Conservation (phyloP, 163 green algal species). For the Trebouxia gelatinosa region DNA sequence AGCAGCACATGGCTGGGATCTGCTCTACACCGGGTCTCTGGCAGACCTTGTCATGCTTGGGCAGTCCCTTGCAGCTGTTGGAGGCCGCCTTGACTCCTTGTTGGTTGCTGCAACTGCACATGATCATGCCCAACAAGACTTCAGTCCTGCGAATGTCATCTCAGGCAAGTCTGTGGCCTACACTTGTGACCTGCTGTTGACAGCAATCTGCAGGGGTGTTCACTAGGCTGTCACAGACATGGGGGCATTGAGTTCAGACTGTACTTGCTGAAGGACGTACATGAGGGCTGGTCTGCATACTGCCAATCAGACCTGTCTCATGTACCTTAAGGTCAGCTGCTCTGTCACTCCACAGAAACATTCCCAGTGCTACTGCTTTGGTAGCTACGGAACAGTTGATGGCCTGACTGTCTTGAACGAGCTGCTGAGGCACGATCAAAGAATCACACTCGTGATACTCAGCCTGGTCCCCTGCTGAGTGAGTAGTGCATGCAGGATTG, state of each 20-base stretch:
- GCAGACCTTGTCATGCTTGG: background rate
- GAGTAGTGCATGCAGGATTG: constrained; percentile 36
- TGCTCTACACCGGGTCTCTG: constrained; percentile 19
- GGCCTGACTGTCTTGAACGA: background rate
- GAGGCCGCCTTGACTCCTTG: constrained; percentile 27
- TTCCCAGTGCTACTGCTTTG: background rate
- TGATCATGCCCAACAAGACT: background rate
- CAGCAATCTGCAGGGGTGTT: background rate
- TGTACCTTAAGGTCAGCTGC: background rate
- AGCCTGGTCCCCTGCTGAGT: no score
- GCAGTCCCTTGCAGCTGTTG: constrained; percentile 19
- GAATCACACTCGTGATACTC: background rate
- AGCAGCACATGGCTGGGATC: constrained; percentile 22
- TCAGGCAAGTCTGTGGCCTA: background rate
- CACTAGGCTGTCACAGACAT: background rate
- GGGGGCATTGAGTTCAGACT: background rate
- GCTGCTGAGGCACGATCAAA: background rate
- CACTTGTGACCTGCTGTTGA: background rate
- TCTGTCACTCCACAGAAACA: background rate
- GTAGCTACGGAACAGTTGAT: background rate
- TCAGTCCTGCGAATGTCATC: background rate
- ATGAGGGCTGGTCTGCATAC: background rate
- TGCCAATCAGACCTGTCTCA: background rate
- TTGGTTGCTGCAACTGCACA: constrained; percentile 21
- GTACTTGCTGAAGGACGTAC: background rate